Evolutionary conservation across 106 monocot genomes (phyloP), one percentile per base, ranked within the genome.

Genomic region (Narthecium ossifragum): DNA sequence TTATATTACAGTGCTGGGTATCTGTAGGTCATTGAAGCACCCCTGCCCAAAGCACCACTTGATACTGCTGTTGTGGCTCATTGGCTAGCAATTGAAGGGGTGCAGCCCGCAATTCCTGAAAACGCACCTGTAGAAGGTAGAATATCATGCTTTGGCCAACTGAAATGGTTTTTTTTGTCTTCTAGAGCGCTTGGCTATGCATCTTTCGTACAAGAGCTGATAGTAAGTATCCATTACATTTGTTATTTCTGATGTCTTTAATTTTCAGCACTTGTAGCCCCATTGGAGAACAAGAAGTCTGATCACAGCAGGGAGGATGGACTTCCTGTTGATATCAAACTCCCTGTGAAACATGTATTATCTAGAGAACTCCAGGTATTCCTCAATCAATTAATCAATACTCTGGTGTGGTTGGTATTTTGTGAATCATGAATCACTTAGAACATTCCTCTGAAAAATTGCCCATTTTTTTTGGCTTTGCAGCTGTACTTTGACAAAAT

Each of bases 401-500:
- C n/a, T n/a, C n/a, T n/a, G n/a, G n/a, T n/a, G n/a, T n/a, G n/a
- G n/a, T n/a, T n/a, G n/a, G n/a, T n/a, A n/a, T n/a, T n/a, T n/a
- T n/a, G n/a, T n/a, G n/a, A n/a, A n/a, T n/a, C n/a, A n/a, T n/a
- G n/a, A n/a, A n/a, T n/a, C n/a, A n/a, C n/a, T n/a, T n/a, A n/a
- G n/a, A n/a, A n/a, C n/a, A n/a, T n/a, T n/a, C n/a, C n/a, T n/a
- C n/a, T n/a, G n/a, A n/a, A n/a, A n/a, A 25, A 6, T 3, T 17
- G 4, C 53, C 28, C 11, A 8, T 61, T 29, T 8, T 10, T 63
- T 13, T 73, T 64, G 11, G 17, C 12, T 49, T 59, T 76, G 66
- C 79, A 98, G 98, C 57, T 91, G n/a, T 98, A 98, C 67, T 91
- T 98, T 68, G 98, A 88, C 47, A 98, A 98, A 56, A 98, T 98